Evolutionary conservation across 2,329 filamentous ascomycete genomes (phyloP).

Genomic region (Fulvia fulva): DNA sequence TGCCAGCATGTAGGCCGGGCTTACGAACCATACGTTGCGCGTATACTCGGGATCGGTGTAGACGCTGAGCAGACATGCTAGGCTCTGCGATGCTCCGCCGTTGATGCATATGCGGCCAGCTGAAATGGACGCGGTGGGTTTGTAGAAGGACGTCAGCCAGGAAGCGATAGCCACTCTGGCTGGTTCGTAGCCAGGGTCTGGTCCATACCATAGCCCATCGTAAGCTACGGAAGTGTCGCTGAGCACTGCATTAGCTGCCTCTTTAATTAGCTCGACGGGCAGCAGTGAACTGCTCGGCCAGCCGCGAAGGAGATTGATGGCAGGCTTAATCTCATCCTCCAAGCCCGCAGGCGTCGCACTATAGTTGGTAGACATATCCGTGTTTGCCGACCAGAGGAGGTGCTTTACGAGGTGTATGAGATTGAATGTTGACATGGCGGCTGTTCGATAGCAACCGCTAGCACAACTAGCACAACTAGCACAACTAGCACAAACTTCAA

Average conservation of each 20-base stretch:
- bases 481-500: neutral
- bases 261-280: constrained; percentile 59
- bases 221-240: constrained; percentile 55
- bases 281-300: constrained; percentile 66
- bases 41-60: constrained; percentile 78
- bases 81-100: constrained; percentile 78
- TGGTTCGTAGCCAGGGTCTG: constrained; percentile 69
- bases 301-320: constrained; percentile 64
- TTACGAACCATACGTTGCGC: constrained; percentile 71
- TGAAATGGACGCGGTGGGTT: constrained; percentile 39
- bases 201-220: constrained; percentile 72
- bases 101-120: constrained; percentile 70
- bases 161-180: constrained; percentile 63
- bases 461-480: neutral
- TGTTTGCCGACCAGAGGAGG: constrained; percentile 5
- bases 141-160: constrained; percentile 67
- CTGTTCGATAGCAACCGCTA: neutral
- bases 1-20: constrained; percentile 79
- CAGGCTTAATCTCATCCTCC: constrained; percentile 5
- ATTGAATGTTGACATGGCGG: constrained; percentile 1
- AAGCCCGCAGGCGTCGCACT: neutral
- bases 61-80: constrained; percentile 71
- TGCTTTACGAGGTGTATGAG: constrained; percentile 13
- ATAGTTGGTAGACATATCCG: neutral
- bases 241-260: constrained; percentile 59